phyloP scores from a whole-genome alignment of 305 asterid genomes.

The Nicotiana rustica region DNA sequence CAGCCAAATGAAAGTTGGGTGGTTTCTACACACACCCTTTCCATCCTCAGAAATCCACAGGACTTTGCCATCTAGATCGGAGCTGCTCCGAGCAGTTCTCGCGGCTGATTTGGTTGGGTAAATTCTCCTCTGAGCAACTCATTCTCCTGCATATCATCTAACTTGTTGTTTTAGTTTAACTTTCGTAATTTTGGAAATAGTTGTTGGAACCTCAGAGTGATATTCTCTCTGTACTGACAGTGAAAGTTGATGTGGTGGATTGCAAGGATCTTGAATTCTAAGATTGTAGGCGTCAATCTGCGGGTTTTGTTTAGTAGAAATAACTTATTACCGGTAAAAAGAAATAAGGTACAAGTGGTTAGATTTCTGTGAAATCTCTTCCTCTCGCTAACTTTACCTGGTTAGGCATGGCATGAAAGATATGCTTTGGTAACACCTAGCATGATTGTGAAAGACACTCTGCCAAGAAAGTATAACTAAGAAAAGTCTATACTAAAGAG shows the following conservation, averaged over 20 bases:
- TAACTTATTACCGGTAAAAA: not conserved
- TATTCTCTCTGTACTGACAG: not conserved
- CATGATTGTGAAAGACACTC: slow-evolving; percentile 11
- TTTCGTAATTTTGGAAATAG: not conserved
- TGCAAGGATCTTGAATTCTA: slow-evolving; percentile 10
- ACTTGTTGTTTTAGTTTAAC: slow-evolving; percentile 11
- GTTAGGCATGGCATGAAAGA: slow-evolving; percentile 18
- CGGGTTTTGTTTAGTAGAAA: not conserved
- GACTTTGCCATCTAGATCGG: slow-evolving; percentile 91
- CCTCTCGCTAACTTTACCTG: not conserved
- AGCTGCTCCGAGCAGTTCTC: slow-evolving; percentile 84
- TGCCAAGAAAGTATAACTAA: not conserved
- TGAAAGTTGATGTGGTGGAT: not conserved
- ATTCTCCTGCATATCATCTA: slow-evolving; percentile 28
- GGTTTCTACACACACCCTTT: slow-evolving; percentile 97
- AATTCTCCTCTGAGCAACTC: slow-evolving; percentile 23
- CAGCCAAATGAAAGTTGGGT: slow-evolving; percentile 88
- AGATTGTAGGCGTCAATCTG: not conserved
- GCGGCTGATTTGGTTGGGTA: slow-evolving; percentile 97
- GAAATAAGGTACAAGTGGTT: not conserved
- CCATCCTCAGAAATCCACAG: slow-evolving; percentile 97
- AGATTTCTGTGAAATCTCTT: not conserved
- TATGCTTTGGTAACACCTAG: not conserved
- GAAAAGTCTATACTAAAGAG: not conserved
- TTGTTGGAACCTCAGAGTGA: slow-evolving; percentile 24